These are phyloP conservation scores for Ambrosiella cleistominuta DNA, from an alignment of 2,329 filamentous ascomycete species.

Conservation along the genomic window DNA sequence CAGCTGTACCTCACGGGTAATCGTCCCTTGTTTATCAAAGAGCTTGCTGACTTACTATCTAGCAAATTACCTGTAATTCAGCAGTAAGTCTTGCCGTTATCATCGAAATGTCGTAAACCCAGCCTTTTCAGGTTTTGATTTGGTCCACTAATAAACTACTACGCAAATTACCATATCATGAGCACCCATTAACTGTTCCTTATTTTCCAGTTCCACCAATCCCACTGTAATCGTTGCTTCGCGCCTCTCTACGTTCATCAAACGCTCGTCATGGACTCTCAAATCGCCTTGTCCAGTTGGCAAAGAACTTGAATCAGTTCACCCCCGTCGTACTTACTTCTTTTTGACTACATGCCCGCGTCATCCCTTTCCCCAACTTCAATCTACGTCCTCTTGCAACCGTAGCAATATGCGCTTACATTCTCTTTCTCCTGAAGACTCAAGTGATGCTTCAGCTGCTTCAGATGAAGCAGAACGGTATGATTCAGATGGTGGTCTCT, in stretches of 20 bases:
- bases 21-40: constrained; percentile 84
- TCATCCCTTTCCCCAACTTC: constrained; percentile 48
- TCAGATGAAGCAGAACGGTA: constrained; percentile 19
- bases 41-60: constrained; percentile 66
- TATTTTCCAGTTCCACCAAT: constrained; percentile 62
- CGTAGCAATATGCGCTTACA: constrained; percentile 7
- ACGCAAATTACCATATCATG: background rate
- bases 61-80: constrained; percentile 67
- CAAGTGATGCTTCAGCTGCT: constrained; percentile 40
- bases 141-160: no score
- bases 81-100: constrained; percentile 47
- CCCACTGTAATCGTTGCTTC: constrained; percentile 91
- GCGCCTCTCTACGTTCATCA: constrained; percentile 73
- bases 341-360: constrained; percentile 80
- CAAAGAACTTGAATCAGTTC: constrained; percentile 81
- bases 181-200: background rate
- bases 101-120: no score
- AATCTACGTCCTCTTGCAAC: background rate
- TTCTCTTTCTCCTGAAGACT: constrained; percentile 69
- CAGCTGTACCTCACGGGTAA: constrained; percentile 83
- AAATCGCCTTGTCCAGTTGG: constrained; percentile 69
- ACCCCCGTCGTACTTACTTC: constrained; percentile 91
- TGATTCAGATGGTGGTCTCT: constrained; percentile 46
- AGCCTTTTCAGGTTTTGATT: no score
- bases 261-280: constrained; percentile 66